Percentiles rank a stretch among this genome's conserved stretches.
Evolutionary conservation across 2,329 filamentous ascomycete species (phyloP).

Genomic region (Cercospora zeae-maydis): DNA sequence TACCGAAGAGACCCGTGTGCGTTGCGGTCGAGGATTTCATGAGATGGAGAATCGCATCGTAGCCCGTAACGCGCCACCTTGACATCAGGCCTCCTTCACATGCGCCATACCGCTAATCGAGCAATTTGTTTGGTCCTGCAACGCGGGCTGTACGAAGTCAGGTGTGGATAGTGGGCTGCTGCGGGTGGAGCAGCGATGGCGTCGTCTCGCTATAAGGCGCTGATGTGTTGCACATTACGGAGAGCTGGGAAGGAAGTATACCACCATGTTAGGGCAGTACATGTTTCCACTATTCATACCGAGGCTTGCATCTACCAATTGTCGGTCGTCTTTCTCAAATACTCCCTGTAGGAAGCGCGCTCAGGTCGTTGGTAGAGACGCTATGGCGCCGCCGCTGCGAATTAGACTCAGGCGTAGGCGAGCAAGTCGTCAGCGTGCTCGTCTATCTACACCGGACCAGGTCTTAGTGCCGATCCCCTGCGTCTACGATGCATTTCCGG

Average conservation of each 20-base stretch:
- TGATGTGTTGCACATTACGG: neutral
- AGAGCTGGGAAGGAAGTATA: neutral
- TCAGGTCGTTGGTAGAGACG: conserved; percentile 10
- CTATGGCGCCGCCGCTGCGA: conserved; percentile 9
- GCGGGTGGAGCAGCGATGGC: conserved; percentile 17
- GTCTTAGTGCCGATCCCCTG: conserved; percentile 23
- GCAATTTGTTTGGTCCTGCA: conserved; percentile 19
- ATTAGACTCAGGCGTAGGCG: conserved; percentile 26
- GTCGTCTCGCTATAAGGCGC: conserved; percentile 11
- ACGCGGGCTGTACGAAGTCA: conserved; percentile 18
- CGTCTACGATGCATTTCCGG: conserved; percentile 10
- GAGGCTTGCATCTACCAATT: conserved; percentile 8
- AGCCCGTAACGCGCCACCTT: conserved; percentile 16
- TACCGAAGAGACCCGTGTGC: conserved; percentile 22
- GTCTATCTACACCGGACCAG: conserved; percentile 23
- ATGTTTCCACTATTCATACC: conserved; percentile 6
- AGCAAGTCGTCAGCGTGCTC: conserved; percentile 22
- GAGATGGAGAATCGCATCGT: conserved; percentile 10
- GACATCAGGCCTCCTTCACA: conserved; percentile 11
- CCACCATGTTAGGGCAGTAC: neutral
- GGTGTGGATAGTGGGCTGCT: conserved; percentile 11
- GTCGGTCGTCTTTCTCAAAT: conserved; percentile 10
- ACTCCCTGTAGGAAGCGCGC: conserved; percentile 6
- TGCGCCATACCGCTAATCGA: conserved; percentile 18
- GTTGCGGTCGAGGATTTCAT: conserved; percentile 6